Conservation (phyloP, 257 asterid species). For the Catharanthus roseus region DNA sequence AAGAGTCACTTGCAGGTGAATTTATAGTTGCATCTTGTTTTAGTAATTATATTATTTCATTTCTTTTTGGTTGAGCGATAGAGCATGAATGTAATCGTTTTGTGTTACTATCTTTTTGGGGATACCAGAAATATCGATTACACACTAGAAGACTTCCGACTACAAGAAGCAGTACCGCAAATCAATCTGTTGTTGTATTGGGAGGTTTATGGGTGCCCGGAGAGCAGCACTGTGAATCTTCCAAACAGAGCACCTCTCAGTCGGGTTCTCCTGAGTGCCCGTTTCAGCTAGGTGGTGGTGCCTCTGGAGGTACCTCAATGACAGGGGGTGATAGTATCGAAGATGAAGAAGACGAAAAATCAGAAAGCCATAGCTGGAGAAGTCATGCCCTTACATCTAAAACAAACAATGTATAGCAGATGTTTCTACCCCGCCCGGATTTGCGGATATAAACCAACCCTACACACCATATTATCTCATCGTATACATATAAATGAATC, state of each 20-base stretch:
- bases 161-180: conserved; percentile 20
- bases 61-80: background rate
- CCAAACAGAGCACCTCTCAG: conserved; percentile 35
- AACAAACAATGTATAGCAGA: conserved; percentile 25
- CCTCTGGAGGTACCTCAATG: conserved; percentile 37
- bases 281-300: conserved; percentile 33
- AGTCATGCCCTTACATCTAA: conserved; percentile 19
- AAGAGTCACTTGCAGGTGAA: conserved; percentile 92
- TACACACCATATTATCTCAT: conserved; percentile 17
- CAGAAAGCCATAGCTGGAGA: conserved; percentile 43
- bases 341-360: conserved; percentile 43
- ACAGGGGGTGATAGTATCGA: conserved; percentile 41
- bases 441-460: conserved; percentile 25
- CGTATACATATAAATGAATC: conserved; percentile 22
- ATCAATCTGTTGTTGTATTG: conserved; percentile 27
- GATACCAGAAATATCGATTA: conserved; percentile 73
- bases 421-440: conserved; percentile 16
- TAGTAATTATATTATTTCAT: too few species aligned
- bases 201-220: conserved; percentile 33
- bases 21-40: conserved; percentile 5
- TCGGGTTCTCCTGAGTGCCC: conserved; percentile 51
- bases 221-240: conserved; percentile 34
- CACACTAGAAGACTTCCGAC: conserved; percentile 48
- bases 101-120: background rate
- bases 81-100: background rate